phyloP scores from a whole-genome alignment of 2,329 filamentous ascomycete genomes.

The Phyllosticta citrichinensis region DNA sequence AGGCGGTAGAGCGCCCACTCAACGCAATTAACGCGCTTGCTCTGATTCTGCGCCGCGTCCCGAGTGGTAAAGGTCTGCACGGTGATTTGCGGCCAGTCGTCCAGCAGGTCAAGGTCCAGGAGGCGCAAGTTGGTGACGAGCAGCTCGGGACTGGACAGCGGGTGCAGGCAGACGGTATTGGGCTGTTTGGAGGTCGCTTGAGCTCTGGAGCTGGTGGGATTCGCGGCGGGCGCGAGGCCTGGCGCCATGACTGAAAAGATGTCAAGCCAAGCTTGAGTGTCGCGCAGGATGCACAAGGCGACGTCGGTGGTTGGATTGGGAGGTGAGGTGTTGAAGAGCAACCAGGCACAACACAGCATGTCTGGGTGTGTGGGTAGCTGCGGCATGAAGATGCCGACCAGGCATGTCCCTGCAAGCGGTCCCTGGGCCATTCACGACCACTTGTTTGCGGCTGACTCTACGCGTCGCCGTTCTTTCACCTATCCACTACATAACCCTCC shows the following conservation, averaged over 20 bases:
- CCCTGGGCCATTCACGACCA: background rate
- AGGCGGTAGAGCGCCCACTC: conserved; percentile 91
- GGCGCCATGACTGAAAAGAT: background rate
- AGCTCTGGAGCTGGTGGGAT: background rate
- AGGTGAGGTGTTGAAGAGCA: background rate
- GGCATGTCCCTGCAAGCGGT: background rate
- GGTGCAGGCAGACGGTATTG: background rate
- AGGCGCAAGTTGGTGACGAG: conserved; percentile 80
- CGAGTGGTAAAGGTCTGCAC: conserved; percentile 58
- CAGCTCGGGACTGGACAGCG: conserved; percentile 32
- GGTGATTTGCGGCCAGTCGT: conserved; percentile 74
- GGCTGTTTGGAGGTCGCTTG: background rate
- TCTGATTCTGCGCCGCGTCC: conserved; percentile 62
- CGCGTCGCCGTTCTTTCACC: background rate
- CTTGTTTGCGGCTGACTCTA: background rate
- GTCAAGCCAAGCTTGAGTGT: no score
- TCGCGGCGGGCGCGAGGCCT: background rate
- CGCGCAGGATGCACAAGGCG: no score
- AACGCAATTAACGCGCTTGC: conserved; percentile 68
- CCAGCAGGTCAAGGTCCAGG: conserved; percentile 63
- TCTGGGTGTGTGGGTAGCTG: background rate
- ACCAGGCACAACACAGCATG: background rate
- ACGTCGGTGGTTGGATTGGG: background rate
- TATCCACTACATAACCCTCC: background rate
- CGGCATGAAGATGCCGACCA: background rate